Conservation (phyloP, 2,329 filamentous ascomycete species). For the Cordyceps militaris region DNA sequence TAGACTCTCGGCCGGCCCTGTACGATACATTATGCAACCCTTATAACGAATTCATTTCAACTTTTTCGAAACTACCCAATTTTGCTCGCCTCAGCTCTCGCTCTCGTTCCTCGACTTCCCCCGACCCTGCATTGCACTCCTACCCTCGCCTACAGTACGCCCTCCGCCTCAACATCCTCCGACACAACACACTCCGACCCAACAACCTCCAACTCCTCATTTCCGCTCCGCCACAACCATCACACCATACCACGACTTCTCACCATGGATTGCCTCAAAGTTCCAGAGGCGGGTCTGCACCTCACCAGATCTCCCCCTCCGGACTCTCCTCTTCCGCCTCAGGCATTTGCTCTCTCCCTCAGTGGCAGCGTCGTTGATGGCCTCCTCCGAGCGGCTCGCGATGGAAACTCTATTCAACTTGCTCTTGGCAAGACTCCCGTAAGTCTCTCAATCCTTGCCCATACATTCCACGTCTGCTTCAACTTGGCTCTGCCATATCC, state of each 20-base stretch:
- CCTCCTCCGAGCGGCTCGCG: slow-evolving; percentile 53
- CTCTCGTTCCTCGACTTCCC: neutral
- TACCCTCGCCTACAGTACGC: neutral
- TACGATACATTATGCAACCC: neutral
- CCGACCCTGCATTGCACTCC: too few species aligned
- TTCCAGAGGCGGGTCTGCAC: slow-evolving; percentile 51
- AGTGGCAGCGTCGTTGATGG: slow-evolving; percentile 52
- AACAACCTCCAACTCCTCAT: slow-evolving; percentile 9
- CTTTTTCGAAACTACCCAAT: neutral
- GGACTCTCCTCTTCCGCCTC: slow-evolving; percentile 39
- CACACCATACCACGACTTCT: neutral
- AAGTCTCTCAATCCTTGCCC: slow-evolving; percentile 30
- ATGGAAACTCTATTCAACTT: slow-evolving; percentile 50
- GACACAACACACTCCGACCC: neutral
- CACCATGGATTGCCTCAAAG: slow-evolving; percentile 46
- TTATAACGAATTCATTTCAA: neutral
- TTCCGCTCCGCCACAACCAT: neutral
- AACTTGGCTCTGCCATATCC: neutral
- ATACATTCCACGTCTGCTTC: neutral
- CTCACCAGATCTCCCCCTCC: slow-evolving; percentile 48
- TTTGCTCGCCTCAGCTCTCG: neutral
- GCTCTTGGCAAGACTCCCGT: slow-evolving; percentile 53
- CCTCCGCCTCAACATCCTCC: neutral
- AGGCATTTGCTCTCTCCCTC: slow-evolving; percentile 53
- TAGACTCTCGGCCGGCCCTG: slow-evolving; percentile 10